A percentile compares a stretch with the other conserved stretches of the same genome.
These are phyloP conservation scores for Diplogelasinospora grovesii DNA, from an alignment of 495 filamentous ascomycete genomes.

Conservation along the genomic window DNA sequence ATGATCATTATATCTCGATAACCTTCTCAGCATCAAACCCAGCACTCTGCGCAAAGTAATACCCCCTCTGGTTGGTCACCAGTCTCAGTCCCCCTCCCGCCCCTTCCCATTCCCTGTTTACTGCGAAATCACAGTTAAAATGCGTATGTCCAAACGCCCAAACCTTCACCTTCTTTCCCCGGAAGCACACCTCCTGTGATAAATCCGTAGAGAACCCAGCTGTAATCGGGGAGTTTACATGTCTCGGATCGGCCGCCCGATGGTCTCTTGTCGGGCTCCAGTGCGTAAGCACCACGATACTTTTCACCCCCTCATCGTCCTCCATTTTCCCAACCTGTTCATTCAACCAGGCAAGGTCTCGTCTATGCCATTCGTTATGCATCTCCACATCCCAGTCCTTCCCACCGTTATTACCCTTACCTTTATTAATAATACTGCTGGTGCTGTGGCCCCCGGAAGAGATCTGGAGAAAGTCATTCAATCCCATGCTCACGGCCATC, in stretches of 20 bases:
- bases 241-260: constrained; percentile 33
- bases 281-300: constrained; percentile 48
- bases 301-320: constrained; percentile 24
- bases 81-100: constrained; percentile 6
- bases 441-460: no score
- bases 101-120: constrained; percentile 3
- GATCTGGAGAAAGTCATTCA: constrained; percentile 48
- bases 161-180: constrained; percentile 34
- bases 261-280: constrained; percentile 39
- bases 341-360: constrained; percentile 48
- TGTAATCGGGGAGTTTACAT: constrained; percentile 32
- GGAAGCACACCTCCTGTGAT: constrained; percentile 38
- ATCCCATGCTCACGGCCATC: constrained; percentile 21
- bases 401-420: no score
- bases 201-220: constrained; percentile 45
- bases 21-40: constrained; percentile 7
- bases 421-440: no score
- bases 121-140: constrained; percentile 41
- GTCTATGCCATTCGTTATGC: constrained; percentile 33
- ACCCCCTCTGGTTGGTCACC: constrained; percentile 32
- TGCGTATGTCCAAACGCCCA: constrained; percentile 57
- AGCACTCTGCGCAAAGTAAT: constrained; percentile 9
- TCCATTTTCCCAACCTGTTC: constrained; percentile 32
- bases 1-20: no score
- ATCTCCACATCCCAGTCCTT: constrained; percentile 38